phyloP scores from a whole-genome alignment of 2,329 filamentous ascomycete genomes.

The Nothopassalora personata region DNA sequence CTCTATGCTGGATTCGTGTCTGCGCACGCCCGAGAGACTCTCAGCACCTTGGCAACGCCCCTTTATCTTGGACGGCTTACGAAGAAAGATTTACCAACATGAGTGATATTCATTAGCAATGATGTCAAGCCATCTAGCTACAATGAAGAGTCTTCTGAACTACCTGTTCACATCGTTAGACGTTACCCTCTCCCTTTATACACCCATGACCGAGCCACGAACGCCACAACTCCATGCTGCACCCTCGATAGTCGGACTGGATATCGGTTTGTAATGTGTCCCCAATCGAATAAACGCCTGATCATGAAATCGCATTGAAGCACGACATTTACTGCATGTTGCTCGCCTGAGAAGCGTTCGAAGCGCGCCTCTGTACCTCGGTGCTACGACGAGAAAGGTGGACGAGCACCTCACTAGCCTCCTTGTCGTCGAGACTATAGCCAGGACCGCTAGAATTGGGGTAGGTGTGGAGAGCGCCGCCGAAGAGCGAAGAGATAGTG shows the following conservation, averaged over 20 bases:
- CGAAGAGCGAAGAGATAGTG: conserved; percentile 18
- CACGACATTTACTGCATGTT: not conserved
- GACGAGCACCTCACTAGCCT: conserved; percentile 19
- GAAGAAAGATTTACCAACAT: no score
- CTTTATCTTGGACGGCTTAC: no score
- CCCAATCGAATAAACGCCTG: not conserved
- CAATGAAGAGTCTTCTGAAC: not conserved
- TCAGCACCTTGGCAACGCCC: no score
- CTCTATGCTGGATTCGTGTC: no score
- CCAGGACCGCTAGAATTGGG: conserved; percentile 12
- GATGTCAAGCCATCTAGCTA: not conserved
- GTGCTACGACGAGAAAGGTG: conserved; percentile 14
- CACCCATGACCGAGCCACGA: not conserved
- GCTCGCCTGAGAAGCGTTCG: not conserved
- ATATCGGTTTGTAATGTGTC: not conserved
- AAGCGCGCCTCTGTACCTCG: not conserved
- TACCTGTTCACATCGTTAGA: not conserved
- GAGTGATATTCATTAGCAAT: not conserved
- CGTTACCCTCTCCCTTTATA: not conserved
- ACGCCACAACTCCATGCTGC: not conserved
- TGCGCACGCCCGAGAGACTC: no score
- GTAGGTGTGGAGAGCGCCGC: conserved; percentile 18
- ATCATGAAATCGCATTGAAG: not conserved
- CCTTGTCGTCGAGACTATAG: conserved; percentile 19
- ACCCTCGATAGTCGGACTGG: not conserved